These are phyloP conservation scores for Globisporangium spinosum DNA, from an alignment of 352 stramenopile species.

Conservation along the genomic window DNA sequence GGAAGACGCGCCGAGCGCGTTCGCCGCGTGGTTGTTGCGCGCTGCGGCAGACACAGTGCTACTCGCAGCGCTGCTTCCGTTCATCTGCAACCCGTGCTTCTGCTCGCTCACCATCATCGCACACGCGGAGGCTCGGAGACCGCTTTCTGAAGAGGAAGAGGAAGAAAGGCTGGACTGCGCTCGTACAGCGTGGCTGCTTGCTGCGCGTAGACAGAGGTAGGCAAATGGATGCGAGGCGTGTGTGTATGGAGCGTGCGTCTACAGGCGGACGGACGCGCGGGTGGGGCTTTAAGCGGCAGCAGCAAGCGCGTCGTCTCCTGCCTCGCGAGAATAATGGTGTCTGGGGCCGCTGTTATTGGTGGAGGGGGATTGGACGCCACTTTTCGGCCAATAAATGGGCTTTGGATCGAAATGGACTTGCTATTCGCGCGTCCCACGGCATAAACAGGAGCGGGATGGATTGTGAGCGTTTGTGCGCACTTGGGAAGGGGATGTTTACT, in stretches of 20 bases:
- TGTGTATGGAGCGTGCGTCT: constrained; percentile 1
- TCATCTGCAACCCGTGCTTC: constrained; percentile 17
- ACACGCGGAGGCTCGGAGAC: constrained; percentile 1
- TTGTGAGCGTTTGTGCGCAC: neutral
- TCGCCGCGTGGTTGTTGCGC: constrained; percentile 1
- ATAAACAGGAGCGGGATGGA: neutral
- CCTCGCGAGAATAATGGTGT: constrained; percentile 6
- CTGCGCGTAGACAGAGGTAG: neutral
- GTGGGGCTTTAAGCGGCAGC: constrained; percentile 1
- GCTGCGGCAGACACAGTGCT: neutral
- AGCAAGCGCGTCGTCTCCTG: constrained; percentile 15
- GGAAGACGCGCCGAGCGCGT: constrained; percentile 6
- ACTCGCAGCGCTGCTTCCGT: neutral
- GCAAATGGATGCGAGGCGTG: neutral
- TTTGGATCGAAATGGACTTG: constrained; percentile 5
- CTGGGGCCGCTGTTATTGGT: constrained; percentile 28
- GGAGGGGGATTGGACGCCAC: constrained; percentile 21
- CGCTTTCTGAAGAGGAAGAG: neutral
- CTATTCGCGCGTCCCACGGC: constrained; percentile 8
- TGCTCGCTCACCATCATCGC: constrained; percentile 44
- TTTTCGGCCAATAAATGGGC: constrained; percentile 31
- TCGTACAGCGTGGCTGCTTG: neutral
- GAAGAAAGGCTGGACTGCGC: neutral
- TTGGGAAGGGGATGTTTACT: neutral
- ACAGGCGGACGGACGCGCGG: neutral